Evolutionary conservation across 2,329 filamentous ascomycete genomes (phyloP).

Genomic region (Colletotrichum sidae): DNA sequence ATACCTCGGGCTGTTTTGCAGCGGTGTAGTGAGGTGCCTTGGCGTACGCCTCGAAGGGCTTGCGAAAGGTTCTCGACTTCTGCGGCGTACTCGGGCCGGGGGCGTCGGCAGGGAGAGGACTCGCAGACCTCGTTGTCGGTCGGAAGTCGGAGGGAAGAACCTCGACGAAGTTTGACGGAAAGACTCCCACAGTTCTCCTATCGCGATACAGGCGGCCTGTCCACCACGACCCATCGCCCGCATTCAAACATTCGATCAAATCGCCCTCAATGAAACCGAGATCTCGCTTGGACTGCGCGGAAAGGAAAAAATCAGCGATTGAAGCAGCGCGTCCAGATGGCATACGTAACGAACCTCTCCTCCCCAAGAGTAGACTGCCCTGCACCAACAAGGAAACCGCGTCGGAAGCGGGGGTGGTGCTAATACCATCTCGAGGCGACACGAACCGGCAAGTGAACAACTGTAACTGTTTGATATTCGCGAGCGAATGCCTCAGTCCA

Average conservation of each 20-base stretch:
- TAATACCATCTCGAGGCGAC: constrained; percentile 59
- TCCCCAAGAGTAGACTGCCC: constrained; percentile 93
- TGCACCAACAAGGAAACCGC: constrained; percentile 90
- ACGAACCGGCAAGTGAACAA: background rate
- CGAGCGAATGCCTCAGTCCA: constrained; percentile 3
- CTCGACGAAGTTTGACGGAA: constrained; percentile 97
- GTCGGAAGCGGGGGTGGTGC: constrained; percentile 74
- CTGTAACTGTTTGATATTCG: background rate
- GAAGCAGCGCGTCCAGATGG: background rate
- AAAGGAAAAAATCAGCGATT: constrained; percentile 40
- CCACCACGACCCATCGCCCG: constrained; percentile 98
- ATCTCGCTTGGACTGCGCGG: constrained; percentile 81
- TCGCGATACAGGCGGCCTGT: constrained; percentile 92
- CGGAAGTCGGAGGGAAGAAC: constrained; percentile 87
- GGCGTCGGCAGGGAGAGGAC: constrained; percentile 68
- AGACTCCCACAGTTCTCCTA: constrained; percentile 89
- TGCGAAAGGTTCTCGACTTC: constrained; percentile 73
- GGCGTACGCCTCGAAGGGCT: constrained; percentile 75
- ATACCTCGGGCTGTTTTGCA: constrained; percentile 70
- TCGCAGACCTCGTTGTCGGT: constrained; percentile 73
- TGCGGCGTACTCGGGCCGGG: constrained; percentile 67
- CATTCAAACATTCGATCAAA: constrained; percentile 97
- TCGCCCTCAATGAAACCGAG: constrained; percentile 98
- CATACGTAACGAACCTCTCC: constrained; percentile 73
- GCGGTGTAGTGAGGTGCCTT: constrained; percentile 75